Percentiles rank a stretch among this genome's conserved stretches.
Conservation (phyloP, 306 rosid species). For the Quercus parvula region DNA sequence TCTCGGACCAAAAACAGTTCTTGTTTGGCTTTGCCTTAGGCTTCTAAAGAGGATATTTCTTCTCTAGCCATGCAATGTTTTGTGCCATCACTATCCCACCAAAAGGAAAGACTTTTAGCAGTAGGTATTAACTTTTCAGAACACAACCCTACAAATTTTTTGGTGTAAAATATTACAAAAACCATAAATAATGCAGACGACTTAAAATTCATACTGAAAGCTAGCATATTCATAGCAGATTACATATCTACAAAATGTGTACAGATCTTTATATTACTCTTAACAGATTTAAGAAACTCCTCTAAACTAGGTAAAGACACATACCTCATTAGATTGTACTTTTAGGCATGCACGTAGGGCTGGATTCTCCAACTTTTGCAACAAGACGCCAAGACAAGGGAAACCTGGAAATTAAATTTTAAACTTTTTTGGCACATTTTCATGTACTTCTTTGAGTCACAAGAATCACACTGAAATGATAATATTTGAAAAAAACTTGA, state of each 20-base stretch:
- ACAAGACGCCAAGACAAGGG: constrained; percentile 89
- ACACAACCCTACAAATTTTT: too few species aligned
- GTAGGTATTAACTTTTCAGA: too few species aligned
- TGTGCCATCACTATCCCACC: too few species aligned
- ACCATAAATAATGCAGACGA: too few species aligned
- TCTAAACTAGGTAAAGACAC: constrained; percentile 21
- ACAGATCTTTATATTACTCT: neutral
- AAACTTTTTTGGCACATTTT: neutral
- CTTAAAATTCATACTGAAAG: too few species aligned
- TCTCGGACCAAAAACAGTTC: too few species aligned
- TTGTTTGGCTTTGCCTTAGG: too few species aligned
- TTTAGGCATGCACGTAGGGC: constrained; percentile 74
- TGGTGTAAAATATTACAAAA: too few species aligned
- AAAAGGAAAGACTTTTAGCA: too few species aligned
- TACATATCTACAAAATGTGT: neutral
- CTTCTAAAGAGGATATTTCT: too few species aligned
- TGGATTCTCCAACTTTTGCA: constrained; percentile 98
- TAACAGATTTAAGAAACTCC: constrained; percentile 1
- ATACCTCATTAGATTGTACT: constrained; percentile 83
- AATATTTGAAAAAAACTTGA: neutral
- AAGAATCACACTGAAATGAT: neutral
- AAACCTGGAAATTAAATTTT: constrained; percentile 56
- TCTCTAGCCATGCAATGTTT: too few species aligned
- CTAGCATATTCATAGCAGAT: neutral
- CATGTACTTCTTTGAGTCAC: constrained; percentile 14